Base-by-base conservation (phyloP, 768 basidiomycete species). In the Pleurotus ostreatus region DNA sequence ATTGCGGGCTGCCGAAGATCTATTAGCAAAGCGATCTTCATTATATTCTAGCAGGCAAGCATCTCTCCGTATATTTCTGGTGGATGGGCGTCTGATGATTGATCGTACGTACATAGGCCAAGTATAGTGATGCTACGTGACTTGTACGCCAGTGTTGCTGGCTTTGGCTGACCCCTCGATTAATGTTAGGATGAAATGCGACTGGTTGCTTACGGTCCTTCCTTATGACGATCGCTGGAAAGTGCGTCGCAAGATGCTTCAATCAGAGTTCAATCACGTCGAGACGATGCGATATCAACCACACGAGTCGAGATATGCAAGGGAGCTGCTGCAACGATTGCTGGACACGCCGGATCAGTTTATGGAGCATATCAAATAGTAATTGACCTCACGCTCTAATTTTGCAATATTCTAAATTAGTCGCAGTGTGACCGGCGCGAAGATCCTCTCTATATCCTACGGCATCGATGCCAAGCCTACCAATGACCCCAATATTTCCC, bases 161-260 rank as follows among this genome's bases (percentile, higher is more conserved):
- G n/a, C n/a, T n/a, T n/a, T n/a, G n/a, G n/a, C n/a, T 38, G 15
- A 20, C 4, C 18, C 25, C 23, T 11, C 34, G 12, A 44, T 13
- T 47, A 16, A 2, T 13, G 23, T 25, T 25, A 78, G 78, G 40
- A 74, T 77, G 65, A 76, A 74, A 4, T 74, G 70, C 61, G 69
- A 68, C 23, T 77, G 72, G 70, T 62, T 70, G 41, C 68, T 78
- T 48, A 66, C 68, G 1, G 60, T 72, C 40, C 70, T 77, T 69
- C 68, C 66, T 4, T 79, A 79, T 47, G 73, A 74, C 18, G 63
- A 69, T 30, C 46, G 51, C 26, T 79, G 79, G 79, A 73, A 68
- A 47, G 66, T 67, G 8, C 71, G 71, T 18, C 71, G 80, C 5
- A 68, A 72, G 16, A 49, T 72, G 11, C 77, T 80, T 58, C 69